These are phyloP conservation scores for Coemansia brasiliensis DNA, from an alignment of 192 early-diverging fungal genomes.

Conservation along the genomic window DNA sequence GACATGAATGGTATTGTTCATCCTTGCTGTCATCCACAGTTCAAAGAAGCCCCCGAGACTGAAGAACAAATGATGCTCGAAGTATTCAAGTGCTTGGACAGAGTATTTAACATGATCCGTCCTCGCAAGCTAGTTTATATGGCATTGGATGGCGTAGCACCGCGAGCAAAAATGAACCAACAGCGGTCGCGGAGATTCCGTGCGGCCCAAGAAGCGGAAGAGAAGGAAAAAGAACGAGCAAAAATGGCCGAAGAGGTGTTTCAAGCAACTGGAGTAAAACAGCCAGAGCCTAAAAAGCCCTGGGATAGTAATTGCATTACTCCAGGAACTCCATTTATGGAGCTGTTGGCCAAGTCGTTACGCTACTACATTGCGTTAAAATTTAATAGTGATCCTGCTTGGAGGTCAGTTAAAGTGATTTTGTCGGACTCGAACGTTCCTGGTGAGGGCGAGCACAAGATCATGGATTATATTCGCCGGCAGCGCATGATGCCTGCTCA, in stretches of 20 bases:
- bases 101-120: constrained; percentile 88
- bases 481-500: constrained; percentile 78
- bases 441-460: constrained; percentile 99
- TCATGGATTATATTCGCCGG: constrained; percentile 94
- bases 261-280: constrained; percentile 53
- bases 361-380: constrained; percentile 87
- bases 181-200: constrained; percentile 97
- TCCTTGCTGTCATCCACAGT: constrained; percentile 76
- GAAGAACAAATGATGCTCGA: constrained; percentile 96
- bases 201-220: constrained; percentile 73
- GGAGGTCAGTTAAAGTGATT: constrained; percentile 84
- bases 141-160: constrained; percentile 99
- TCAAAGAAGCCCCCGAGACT: constrained; percentile 64
- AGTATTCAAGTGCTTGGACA: constrained; percentile 95
- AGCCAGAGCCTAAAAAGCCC: constrained; percentile 54
- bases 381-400: constrained; percentile 83
- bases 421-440: constrained; percentile 94
- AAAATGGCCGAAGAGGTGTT: constrained; percentile 55
- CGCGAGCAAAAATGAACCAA: constrained; percentile 99
- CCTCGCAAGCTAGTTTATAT: constrained; percentile 96
- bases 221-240: constrained; percentile 31
- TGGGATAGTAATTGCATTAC: constrained; percentile 99
- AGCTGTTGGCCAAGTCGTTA: constrained; percentile 79
- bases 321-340: constrained; percentile 97
- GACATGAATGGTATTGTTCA: constrained; percentile 99